phyloP scores from a whole-genome alignment of 805 yeast species.

The Zygosaccharomyces gambellarensis region DNA sequence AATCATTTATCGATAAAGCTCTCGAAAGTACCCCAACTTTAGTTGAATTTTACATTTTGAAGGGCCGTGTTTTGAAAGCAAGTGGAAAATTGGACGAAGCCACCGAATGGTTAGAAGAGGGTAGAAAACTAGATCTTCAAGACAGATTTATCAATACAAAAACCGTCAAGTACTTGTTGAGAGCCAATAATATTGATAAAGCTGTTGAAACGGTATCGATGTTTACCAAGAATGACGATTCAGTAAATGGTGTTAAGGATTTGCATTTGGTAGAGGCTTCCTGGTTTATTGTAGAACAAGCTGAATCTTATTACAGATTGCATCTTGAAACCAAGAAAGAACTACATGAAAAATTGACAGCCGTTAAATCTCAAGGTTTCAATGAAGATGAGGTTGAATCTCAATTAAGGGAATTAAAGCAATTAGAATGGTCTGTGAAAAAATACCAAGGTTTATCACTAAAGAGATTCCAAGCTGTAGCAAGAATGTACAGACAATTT shows the following conservation, averaged over 20 bases:
- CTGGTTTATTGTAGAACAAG: conserved; percentile 83
- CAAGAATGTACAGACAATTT: conserved; percentile 64
- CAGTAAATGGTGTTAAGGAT: conserved; percentile 80
- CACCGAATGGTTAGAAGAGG: conserved; percentile 59
- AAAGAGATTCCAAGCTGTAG: conserved; percentile 67
- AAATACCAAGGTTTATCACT: conserved; percentile 65
- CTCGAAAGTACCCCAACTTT: conserved; percentile 73
- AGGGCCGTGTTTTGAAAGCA: conserved; percentile 77
- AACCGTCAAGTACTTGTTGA: conserved; percentile 72
- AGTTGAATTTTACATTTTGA: conserved; percentile 74
- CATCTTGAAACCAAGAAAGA: conserved; percentile 37
- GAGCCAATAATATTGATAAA: conserved; percentile 68
- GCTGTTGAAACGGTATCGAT: conserved; percentile 71
- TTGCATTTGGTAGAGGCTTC: conserved; percentile 85
- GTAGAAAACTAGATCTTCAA: conserved; percentile 73
- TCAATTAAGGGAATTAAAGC: conserved; percentile 33
- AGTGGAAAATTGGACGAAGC: conserved; percentile 60
- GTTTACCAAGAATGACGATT: conserved; percentile 81
- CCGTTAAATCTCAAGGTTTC: conserved; percentile 8
- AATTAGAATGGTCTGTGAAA: conserved; percentile 40
- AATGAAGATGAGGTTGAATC: conserved; percentile 26
- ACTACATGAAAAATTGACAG: conserved; percentile 14
- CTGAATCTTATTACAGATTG: conserved; percentile 69
- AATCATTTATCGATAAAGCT: conserved; percentile 54
- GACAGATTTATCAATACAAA: conserved; percentile 90